Evolutionary conservation across 345 rosid species (phyloP).

Genomic region (Gossypium bickii): DNA sequence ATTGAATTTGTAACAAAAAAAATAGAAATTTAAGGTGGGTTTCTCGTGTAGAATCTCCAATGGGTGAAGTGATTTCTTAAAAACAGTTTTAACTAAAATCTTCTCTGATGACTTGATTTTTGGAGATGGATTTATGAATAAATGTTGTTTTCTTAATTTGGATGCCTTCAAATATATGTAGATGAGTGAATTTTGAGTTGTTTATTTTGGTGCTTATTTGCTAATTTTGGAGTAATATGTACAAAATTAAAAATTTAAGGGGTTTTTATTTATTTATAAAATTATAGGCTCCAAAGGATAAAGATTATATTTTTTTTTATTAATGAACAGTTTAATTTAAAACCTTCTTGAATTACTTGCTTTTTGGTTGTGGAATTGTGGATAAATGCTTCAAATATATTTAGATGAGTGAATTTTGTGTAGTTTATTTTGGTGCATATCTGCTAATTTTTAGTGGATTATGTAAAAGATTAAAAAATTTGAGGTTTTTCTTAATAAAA

Average conservation of each 20-base stretch:
- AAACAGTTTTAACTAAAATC: neutral
- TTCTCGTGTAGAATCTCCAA: neutral
- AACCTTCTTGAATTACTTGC: neutral
- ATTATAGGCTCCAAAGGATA: neutral
- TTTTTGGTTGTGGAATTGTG: neutral
- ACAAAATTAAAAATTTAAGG: too few species aligned
- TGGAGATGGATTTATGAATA: neutral
- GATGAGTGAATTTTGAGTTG: too few species aligned
- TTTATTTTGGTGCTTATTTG: too few species aligned
- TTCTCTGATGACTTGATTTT: neutral
- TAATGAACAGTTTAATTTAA: neutral
- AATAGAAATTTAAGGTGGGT: neutral
- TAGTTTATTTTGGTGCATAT: neutral
- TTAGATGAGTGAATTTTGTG: neutral
- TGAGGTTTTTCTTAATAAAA: neutral
- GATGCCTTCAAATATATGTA: neutral
- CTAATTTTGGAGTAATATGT: too few species aligned
- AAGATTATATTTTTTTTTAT: neutral
- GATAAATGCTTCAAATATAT: neutral
- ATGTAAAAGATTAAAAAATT: neutral
- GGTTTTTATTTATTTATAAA: neutral
- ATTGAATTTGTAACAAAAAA: neutral
- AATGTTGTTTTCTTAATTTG: too few species aligned
- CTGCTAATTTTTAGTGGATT: neutral
- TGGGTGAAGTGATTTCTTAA: neutral